Evolutionary conservation across 768 basidiomycete species (phyloP).

Genomic region (Mycena amicta): DNA sequence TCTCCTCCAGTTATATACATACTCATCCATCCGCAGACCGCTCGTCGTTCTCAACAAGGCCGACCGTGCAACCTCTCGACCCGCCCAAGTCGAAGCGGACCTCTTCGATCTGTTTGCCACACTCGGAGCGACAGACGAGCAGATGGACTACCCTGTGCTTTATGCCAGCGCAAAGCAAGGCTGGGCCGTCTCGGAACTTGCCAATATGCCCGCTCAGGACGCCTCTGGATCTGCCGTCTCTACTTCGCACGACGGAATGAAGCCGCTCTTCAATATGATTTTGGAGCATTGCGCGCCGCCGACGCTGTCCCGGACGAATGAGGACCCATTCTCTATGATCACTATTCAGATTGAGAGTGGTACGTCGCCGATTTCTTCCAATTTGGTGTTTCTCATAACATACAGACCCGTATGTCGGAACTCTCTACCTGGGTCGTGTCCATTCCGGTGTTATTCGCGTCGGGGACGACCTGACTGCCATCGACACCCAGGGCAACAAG

Average conservation of each 20-base stretch:
- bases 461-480: conserved; percentile 42
- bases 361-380: neutral
- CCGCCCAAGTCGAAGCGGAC: conserved; percentile 50
- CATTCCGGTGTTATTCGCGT: conserved; percentile 43
- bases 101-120: conserved; percentile 55
- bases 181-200: conserved; percentile 38
- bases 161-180: conserved; percentile 56
- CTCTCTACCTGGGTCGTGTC: conserved; percentile 49
- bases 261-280: conserved; percentile 49
- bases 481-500: conserved; percentile 45
- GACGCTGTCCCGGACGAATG: conserved; percentile 33
- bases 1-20: neutral
- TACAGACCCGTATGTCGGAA: conserved; percentile 48
- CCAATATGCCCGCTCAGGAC: conserved; percentile 9
- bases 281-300: conserved; percentile 47
- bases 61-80: conserved; percentile 46
- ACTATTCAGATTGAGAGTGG: conserved; percentile 53
- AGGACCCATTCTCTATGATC: conserved; percentile 51
- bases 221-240: neutral
- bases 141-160: conserved; percentile 52
- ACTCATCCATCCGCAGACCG: conserved; percentile 35
- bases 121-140: conserved; percentile 52
- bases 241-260: conserved; percentile 34
- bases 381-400: neutral
- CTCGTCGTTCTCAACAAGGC: conserved; percentile 56